phyloP scores from a whole-genome alignment of 108 stramenopile genomes.

The Phaeodactylum tricornutum region DNA sequence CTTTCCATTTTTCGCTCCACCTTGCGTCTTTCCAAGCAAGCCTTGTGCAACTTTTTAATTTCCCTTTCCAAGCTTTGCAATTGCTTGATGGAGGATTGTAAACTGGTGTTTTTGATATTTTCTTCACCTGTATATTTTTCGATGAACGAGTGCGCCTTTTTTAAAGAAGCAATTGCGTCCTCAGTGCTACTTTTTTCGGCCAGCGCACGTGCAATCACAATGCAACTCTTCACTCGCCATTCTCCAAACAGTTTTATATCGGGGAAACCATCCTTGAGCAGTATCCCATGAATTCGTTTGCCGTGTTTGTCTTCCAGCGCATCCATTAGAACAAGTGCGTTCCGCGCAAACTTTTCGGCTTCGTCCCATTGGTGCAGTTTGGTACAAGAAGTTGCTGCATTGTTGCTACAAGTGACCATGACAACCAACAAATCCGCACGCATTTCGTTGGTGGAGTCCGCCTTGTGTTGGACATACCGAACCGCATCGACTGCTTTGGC shows the following conservation, averaged over 20 bases:
- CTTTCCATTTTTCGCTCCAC: slow-evolving; percentile 52
- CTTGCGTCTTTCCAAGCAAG: slow-evolving; percentile 20
- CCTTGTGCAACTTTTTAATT: slow-evolving; percentile 27
- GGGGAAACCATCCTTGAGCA: slow-evolving; percentile 26
- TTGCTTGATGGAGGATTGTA: slow-evolving; percentile 21
- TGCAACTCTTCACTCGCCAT: slow-evolving; percentile 58
- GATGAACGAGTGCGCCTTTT: slow-evolving; percentile 28
- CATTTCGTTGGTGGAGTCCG: slow-evolving; percentile 44
- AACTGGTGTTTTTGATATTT: no score
- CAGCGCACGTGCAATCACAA: slow-evolving; percentile 34
- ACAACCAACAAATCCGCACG: slow-evolving; percentile 62
- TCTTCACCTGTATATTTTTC: slow-evolving; percentile 28
- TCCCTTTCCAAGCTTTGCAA: slow-evolving; percentile 50
- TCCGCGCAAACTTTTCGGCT: slow-evolving; percentile 35
- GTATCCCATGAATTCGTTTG: slow-evolving; percentile 38
- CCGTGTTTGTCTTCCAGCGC: slow-evolving; percentile 51
- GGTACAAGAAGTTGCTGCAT: slow-evolving; percentile 65
- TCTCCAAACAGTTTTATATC: slow-evolving; percentile 72
- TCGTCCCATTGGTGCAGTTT: slow-evolving; percentile 44
- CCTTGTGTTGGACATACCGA: slow-evolving; percentile 62
- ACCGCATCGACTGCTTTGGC: slow-evolving; percentile 59
- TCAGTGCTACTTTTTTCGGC: slow-evolving; percentile 29
- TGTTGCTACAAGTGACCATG: slow-evolving; percentile 77
- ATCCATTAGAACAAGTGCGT: slow-evolving; percentile 56
- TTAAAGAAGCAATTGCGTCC: slow-evolving; percentile 26